A percentile compares a stretch with the other conserved stretches of the same genome.
phyloP scores from a whole-genome alignment of 306 rosid species.

The Trifolium fragiferum region DNA sequence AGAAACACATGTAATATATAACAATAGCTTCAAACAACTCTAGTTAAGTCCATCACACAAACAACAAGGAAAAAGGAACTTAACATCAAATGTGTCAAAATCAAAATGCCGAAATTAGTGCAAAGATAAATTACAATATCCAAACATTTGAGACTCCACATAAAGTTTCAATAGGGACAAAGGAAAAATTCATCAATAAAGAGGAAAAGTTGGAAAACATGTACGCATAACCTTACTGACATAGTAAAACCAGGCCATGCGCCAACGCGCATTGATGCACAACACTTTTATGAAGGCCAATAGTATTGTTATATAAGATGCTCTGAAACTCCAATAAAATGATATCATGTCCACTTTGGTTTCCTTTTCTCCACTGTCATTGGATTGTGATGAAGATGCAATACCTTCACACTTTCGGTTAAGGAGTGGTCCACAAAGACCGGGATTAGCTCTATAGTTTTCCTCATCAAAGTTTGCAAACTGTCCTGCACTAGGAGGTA shows the following conservation, averaged over 20 bases:
- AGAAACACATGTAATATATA: background rate
- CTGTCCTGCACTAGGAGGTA: background rate
- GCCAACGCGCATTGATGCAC: background rate
- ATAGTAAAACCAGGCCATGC: conserved; percentile 8
- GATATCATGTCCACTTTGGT: background rate
- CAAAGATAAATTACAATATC: background rate
- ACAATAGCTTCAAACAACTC: background rate
- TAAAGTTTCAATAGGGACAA: background rate
- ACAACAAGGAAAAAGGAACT: background rate
- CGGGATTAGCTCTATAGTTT: background rate
- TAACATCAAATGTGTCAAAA: background rate
- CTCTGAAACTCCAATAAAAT: background rate
- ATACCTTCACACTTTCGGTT: background rate
- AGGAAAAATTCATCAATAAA: background rate
- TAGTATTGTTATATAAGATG: background rate
- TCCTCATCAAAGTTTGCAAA: background rate
- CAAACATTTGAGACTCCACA: background rate
- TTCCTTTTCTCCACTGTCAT: background rate
- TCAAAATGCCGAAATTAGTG: background rate
- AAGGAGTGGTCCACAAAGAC: conserved; percentile 10
- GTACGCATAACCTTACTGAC: background rate
- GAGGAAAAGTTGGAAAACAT: background rate
- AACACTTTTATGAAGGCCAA: background rate
- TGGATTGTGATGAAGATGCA: background rate
- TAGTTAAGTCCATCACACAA: background rate